phyloP scores from a whole-genome alignment of 768 basidiomycete genomes.

The Suillus subalutaceus region DNA sequence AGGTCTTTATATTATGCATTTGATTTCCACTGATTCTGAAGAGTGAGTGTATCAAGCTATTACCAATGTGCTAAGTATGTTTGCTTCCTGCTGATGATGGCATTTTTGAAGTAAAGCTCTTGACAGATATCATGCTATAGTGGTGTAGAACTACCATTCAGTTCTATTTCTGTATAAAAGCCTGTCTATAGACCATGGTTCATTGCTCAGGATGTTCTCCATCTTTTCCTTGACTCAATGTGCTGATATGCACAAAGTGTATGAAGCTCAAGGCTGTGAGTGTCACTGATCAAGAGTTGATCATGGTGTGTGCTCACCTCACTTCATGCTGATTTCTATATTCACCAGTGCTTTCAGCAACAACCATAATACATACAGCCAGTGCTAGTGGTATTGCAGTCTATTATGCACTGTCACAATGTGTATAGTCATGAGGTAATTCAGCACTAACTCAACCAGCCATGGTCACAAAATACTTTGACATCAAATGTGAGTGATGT shows the following conservation, averaged over 20 bases:
- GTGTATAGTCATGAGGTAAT: not conserved
- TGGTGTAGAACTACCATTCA: too few species aligned
- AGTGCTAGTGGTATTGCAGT: not conserved
- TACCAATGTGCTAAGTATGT: too few species aligned
- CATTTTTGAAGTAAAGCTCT: too few species aligned
- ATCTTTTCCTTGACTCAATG: not conserved
- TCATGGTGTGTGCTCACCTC: not conserved
- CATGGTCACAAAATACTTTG: not conserved
- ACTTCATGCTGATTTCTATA: not conserved
- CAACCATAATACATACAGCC: not conserved
- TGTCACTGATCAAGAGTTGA: not conserved
- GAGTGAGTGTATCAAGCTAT: too few species aligned
- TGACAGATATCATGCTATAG: too few species aligned
- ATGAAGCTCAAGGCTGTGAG: not conserved
- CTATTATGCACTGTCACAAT: not conserved
- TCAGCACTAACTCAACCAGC: conserved; percentile 11
- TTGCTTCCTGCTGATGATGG: too few species aligned
- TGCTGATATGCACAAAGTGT: not conserved
- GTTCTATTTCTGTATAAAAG: too few species aligned
- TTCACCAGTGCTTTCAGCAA: not conserved
- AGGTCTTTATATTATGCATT: too few species aligned
- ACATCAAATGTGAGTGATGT: conserved; percentile 4
- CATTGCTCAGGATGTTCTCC: not conserved
- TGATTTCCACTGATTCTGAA: too few species aligned
- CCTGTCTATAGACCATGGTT: not conserved